These are phyloP conservation scores for Sclerotinia glacialis DNA, from an alignment of 2,329 filamentous ascomycete species.

Conservation along the genomic window DNA sequence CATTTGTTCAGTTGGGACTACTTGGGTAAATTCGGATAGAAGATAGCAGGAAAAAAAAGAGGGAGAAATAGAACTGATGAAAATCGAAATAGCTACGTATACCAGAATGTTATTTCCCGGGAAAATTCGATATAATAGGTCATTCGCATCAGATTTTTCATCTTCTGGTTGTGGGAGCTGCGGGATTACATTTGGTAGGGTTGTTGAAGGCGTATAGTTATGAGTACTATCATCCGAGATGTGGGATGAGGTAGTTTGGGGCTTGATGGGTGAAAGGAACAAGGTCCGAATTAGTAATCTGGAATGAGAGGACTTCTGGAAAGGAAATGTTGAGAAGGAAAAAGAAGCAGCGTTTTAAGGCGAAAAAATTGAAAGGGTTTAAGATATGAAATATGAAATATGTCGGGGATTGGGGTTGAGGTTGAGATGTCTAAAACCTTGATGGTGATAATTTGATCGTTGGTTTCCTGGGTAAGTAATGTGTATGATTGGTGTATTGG, in stretches of 20 bases:
- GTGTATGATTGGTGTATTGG: too few species aligned
- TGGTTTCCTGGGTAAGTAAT: too few species aligned
- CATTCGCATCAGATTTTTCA: slow-evolving; percentile 35
- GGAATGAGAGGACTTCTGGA: not conserved
- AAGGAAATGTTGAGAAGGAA: not conserved
- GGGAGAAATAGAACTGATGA: not conserved
- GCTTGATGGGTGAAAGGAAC: not conserved
- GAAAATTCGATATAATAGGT: slow-evolving; percentile 32
- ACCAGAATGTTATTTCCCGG: slow-evolving; percentile 27
- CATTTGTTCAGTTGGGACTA: too few species aligned
- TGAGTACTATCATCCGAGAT: slow-evolving; percentile 19
- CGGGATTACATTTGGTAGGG: slow-evolving; percentile 24
- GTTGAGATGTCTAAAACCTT: not conserved
- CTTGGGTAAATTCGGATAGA: too few species aligned
- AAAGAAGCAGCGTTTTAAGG: too few species aligned
- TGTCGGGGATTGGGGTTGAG: not conserved
- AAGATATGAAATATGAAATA: too few species aligned
- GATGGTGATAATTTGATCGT: not conserved
- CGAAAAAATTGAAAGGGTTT: too few species aligned
- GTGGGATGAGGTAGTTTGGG: not conserved
- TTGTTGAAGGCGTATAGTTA: slow-evolving; percentile 18
- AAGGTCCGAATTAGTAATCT: too few species aligned
- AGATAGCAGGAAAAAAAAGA: not conserved
- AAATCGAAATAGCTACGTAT: slow-evolving; percentile 22
- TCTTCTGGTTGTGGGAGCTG: slow-evolving; percentile 23